Percentiles rank a stretch among this genome's conserved stretches.
Evolutionary conservation across 2,329 filamentous ascomycete genomes (phyloP).

Genomic region (Davidsoniella neocaledoniae): DNA sequence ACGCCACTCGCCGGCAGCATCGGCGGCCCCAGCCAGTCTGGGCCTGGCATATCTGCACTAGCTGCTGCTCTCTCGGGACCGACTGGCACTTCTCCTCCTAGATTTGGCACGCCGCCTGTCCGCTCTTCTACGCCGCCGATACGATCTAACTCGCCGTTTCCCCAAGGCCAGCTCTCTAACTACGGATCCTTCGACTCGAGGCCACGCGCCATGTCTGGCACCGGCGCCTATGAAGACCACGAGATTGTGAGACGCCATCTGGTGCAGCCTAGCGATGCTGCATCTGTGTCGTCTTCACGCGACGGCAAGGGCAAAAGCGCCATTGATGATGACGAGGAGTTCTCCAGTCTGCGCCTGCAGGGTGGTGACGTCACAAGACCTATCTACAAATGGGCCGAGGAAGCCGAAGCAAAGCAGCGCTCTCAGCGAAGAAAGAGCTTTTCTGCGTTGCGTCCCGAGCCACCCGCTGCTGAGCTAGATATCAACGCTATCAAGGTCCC

Average conservation of each 20-base stretch:
- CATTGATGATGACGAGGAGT: constrained; percentile 54
- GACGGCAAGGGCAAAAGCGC: constrained; percentile 40
- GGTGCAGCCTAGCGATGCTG: constrained; percentile 46
- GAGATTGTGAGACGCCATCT: constrained; percentile 84
- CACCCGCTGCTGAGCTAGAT: constrained; percentile 64
- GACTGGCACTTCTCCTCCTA: constrained; percentile 50
- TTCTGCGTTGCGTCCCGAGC: constrained; percentile 56
- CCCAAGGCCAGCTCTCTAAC: constrained; percentile 27
- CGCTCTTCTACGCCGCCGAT: constrained; percentile 40
- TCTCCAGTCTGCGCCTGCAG: constrained; percentile 82
- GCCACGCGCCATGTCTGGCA: constrained; percentile 37
- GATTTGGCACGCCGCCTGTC: constrained; percentile 48
- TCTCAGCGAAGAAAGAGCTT: constrained; percentile 79
- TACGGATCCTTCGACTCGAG: constrained; percentile 76
- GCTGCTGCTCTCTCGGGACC: constrained; percentile 72
- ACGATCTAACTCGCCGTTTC: constrained; percentile 21
- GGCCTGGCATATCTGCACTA: constrained; percentile 73
- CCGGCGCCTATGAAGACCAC: constrained; percentile 55
- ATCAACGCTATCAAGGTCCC: constrained; percentile 86
- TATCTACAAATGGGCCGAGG: constrained; percentile 93
- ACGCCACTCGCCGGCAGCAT: constrained; percentile 29
- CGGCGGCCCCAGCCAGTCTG: constrained; percentile 45
- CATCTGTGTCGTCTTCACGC: constrained; percentile 30
- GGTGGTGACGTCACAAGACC: constrained; percentile 88
- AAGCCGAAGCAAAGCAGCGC: constrained; percentile 54